Conservation (phyloP, 352 stramenopile species). For the Globisporangium polare region DNA sequence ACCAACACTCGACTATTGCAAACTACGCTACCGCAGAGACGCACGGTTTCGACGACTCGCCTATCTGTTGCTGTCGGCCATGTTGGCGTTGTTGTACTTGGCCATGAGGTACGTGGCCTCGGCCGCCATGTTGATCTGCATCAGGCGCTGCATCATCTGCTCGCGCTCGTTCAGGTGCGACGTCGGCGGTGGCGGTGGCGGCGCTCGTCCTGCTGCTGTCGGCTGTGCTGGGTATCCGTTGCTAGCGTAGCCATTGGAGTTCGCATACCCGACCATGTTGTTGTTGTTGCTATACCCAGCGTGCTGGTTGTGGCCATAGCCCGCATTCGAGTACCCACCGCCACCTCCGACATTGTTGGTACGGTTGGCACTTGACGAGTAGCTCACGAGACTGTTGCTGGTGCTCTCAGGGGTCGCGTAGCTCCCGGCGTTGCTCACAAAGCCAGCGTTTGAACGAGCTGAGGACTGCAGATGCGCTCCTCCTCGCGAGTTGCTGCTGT, state of each 20-base stretch:
- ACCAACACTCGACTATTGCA: no score
- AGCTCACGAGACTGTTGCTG: background rate
- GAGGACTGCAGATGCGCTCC: background rate
- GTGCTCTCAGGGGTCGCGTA: background rate
- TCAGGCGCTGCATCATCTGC: slow-evolving; percentile 52
- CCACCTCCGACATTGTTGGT: background rate
- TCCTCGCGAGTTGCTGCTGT: background rate
- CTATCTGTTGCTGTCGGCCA: slow-evolving; percentile 25
- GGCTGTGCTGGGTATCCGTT: background rate
- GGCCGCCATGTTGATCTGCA: slow-evolving; percentile 63
- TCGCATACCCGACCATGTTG: slow-evolving; percentile 1
- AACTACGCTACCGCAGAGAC: no score
- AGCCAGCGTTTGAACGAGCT: background rate
- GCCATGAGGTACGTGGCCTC: slow-evolving; percentile 68
- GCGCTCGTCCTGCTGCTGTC: background rate
- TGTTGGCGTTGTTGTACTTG: slow-evolving; percentile 69
- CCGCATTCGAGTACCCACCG: background rate
- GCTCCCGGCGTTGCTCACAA: background rate
- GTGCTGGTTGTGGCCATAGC: background rate
- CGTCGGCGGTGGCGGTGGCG: slow-evolving; percentile 13
- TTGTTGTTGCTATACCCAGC: background rate
- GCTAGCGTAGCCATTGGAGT: background rate
- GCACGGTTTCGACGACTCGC: background rate
- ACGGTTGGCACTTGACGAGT: background rate
- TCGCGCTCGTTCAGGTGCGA: slow-evolving; percentile 28